Percentiles rank a stretch among this genome's conserved stretches.
These are phyloP conservation scores for Cutaneotrichosporon mucoides DNA, from an alignment of 1,284 basidiomycete species.

Conservation along the genomic window DNA sequence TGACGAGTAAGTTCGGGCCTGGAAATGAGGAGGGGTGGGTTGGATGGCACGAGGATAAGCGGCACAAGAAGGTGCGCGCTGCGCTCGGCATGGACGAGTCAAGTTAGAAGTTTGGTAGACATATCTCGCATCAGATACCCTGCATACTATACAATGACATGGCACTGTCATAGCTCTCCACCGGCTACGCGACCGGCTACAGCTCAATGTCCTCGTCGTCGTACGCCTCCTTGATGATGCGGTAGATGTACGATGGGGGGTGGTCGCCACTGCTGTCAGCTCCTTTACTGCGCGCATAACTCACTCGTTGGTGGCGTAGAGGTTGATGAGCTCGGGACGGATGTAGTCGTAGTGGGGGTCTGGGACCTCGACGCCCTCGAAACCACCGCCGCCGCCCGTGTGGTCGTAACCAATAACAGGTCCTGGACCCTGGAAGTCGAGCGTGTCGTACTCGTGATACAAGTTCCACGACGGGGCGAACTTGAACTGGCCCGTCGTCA, in stretches of 20 bases:
- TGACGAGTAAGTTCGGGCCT: slow-evolving; percentile 43
- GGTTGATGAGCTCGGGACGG: slow-evolving; percentile 81
- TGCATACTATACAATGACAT: slow-evolving; percentile 16
- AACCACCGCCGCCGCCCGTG: slow-evolving; percentile 63
- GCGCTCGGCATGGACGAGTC: slow-evolving; percentile 2
- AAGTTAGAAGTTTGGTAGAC: neutral
- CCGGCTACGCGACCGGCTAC: slow-evolving; percentile 7
- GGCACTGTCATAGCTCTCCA: neutral
- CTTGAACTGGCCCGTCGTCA: slow-evolving; percentile 93
- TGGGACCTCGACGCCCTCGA: slow-evolving; percentile 81
- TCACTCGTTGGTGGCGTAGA: slow-evolving; percentile 95
- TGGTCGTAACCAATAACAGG: slow-evolving; percentile 66
- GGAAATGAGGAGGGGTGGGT: slow-evolving; percentile 32
- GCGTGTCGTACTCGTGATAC: slow-evolving; percentile 77
- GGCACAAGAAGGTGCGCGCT: slow-evolving; percentile 23
- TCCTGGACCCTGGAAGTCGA: slow-evolving; percentile 82
- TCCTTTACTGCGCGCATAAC: slow-evolving; percentile 33
- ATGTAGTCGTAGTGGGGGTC: slow-evolving; percentile 96
- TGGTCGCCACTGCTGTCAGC: slow-evolving; percentile 69
- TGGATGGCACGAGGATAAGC: slow-evolving; percentile 29
- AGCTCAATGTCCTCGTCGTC: slow-evolving; percentile 83
- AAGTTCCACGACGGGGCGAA: slow-evolving; percentile 91
- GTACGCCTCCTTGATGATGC: slow-evolving; percentile 84
- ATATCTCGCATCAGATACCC: slow-evolving; percentile 18
- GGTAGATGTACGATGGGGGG: slow-evolving; percentile 84